Evolutionary conservation across 2,329 filamentous ascomycete species (phyloP).

Genomic region (Sporothrix sp.): DNA sequence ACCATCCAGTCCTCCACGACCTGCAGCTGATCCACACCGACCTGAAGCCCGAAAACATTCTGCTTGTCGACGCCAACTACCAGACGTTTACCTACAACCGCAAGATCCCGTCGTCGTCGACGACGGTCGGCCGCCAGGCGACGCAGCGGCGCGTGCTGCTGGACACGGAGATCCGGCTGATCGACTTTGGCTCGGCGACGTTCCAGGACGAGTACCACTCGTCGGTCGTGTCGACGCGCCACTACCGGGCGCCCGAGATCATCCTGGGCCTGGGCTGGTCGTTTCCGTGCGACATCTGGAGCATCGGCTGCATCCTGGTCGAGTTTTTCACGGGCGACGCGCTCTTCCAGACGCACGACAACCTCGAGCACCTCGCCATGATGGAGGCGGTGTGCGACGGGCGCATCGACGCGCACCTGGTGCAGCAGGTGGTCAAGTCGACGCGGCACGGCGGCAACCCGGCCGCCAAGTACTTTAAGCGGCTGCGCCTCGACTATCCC

Average conservation of each 20-base stretch:
- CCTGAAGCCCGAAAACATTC: conserved; percentile 61
- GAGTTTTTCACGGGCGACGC: conserved; percentile 65
- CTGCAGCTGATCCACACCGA: conserved; percentile 93
- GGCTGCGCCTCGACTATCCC: conserved; percentile 55
- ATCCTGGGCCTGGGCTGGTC: conserved; percentile 63
- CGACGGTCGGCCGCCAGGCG: conserved; percentile 49
- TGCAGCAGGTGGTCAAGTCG: conserved; percentile 48
- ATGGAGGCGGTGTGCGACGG: conserved; percentile 59
- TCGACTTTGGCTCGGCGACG: conserved; percentile 63
- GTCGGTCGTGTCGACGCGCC: conserved; percentile 59
- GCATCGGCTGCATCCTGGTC: conserved; percentile 62
- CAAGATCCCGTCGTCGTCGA: conserved; percentile 58
- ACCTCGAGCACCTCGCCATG: conserved; percentile 65
- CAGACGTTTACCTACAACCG: conserved; percentile 64
- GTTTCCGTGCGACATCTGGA: conserved; percentile 64
- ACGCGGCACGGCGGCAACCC: conserved; percentile 48
- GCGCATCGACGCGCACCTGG: conserved; percentile 49
- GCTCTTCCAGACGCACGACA: conserved; percentile 63
- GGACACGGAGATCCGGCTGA: conserved; percentile 59
- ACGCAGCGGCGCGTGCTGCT: conserved; percentile 55
- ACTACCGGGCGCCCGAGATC: conserved; percentile 62
- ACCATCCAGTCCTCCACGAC: conserved; percentile 70
- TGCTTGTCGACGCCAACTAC: conserved; percentile 54
- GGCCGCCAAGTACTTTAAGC: conserved; percentile 62
- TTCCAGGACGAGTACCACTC: conserved; percentile 67